Conservation (phyloP, 176 grass and related monocot species). For the Ensete glaucum region DNA sequence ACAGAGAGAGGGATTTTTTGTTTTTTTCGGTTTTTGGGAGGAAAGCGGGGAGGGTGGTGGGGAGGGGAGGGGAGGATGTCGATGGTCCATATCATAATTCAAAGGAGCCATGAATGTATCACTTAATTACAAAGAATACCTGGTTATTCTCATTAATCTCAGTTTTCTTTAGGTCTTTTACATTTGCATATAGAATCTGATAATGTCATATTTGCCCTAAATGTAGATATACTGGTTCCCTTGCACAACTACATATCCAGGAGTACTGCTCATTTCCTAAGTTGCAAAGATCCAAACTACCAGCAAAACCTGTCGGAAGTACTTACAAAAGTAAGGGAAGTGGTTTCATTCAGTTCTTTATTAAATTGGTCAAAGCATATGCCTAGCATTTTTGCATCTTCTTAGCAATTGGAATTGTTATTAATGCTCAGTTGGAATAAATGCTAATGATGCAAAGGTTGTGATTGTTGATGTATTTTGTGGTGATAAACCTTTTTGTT, state of each 20-base stretch:
- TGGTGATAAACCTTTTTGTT: too few relatives aligned
- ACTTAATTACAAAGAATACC: neutral
- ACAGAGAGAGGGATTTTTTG: too few relatives aligned
- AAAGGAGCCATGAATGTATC: too few relatives aligned
- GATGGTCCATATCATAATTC: too few relatives aligned
- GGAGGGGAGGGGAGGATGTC: too few relatives aligned
- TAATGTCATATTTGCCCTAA: too few relatives aligned
- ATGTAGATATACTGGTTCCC: slow-evolving; percentile 77
- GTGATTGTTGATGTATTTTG: neutral
- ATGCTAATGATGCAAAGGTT: too few relatives aligned
- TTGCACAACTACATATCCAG: slow-evolving; percentile 84
- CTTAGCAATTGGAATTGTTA: neutral
- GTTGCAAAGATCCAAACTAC: slow-evolving; percentile 74
- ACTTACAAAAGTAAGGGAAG: slow-evolving; percentile 54
- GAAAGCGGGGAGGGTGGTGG: too few relatives aligned
- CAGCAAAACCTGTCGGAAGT: slow-evolving; percentile 71
- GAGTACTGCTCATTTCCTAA: slow-evolving; percentile 61
- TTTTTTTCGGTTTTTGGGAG: too few relatives aligned
- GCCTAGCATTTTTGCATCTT: neutral
- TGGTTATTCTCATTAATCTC: neutral
- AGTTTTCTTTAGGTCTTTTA: neutral
- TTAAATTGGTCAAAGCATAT: neutral
- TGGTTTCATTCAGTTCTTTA: slow-evolving; percentile 2
- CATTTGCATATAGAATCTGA: neutral
- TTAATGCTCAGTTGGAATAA: too few relatives aligned